phyloP scores from a whole-genome alignment of 805 yeast species.

The Nakazawaea holstii region DNA sequence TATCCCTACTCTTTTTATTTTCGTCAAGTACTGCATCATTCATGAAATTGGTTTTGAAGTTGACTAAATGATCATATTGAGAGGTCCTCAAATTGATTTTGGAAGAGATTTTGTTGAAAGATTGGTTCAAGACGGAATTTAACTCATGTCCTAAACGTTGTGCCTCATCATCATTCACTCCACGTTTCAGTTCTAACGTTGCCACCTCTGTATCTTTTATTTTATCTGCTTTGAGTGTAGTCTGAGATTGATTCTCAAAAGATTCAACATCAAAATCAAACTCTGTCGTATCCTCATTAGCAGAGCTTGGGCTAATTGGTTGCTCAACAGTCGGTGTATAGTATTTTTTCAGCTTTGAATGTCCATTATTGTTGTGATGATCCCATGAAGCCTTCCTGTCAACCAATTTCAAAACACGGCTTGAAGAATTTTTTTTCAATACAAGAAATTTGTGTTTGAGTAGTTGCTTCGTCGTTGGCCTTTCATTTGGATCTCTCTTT shows the following conservation, averaged over 20 bases:
- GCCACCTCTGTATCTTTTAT: not conserved
- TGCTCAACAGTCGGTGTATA: slow-evolving; percentile 29
- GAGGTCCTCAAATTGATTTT: slow-evolving; percentile 49
- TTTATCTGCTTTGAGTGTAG: not conserved
- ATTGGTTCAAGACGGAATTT: slow-evolving; percentile 33
- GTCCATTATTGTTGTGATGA: slow-evolving; percentile 23
- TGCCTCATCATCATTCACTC: not conserved
- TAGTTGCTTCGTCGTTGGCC: slow-evolving; percentile 62
- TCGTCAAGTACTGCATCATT: slow-evolving; percentile 20
- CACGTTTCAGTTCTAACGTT: slow-evolving; percentile 11
- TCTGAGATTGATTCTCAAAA: not conserved
- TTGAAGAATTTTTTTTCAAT: slow-evolving; percentile 29
- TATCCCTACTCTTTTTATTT: slow-evolving; percentile 22
- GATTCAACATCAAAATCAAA: slow-evolving; percentile 9
- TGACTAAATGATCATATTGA: slow-evolving; percentile 40
- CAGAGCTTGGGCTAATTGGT: not conserved
- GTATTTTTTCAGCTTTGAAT: slow-evolving; percentile 17
- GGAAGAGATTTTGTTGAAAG: slow-evolving; percentile 37
- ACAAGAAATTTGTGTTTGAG: slow-evolving; percentile 56
- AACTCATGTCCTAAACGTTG: slow-evolving; percentile 18
- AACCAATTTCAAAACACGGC: slow-evolving; percentile 32
- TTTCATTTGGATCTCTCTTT: slow-evolving; percentile 56
- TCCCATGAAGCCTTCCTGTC: slow-evolving; percentile 40
- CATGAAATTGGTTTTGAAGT: slow-evolving; percentile 31
- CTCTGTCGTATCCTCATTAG: slow-evolving; percentile 10